These are phyloP conservation scores for Aspergillus novoparasiticus DNA, from an alignment of 2,329 filamentous ascomycete species.

Conservation along the genomic window DNA sequence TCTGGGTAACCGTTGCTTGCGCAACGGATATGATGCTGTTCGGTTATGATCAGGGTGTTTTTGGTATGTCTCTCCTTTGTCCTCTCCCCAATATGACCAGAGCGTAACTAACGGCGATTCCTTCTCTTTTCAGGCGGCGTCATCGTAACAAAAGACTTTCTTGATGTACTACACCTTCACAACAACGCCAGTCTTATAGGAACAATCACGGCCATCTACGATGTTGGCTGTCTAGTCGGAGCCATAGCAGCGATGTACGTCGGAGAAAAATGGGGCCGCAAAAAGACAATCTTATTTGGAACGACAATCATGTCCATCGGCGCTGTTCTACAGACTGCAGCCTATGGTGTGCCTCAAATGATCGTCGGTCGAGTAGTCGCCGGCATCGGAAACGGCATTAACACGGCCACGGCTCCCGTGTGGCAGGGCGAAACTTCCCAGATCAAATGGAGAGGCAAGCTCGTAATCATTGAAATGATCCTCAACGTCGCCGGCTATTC, in stretches of 20 bases:
- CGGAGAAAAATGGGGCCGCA: slow-evolving; percentile 51
- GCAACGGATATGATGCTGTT: slow-evolving; percentile 36
- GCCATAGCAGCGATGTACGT: slow-evolving; percentile 48
- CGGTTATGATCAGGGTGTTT: slow-evolving; percentile 55
- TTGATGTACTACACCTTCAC: slow-evolving; percentile 48
- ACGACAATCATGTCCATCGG: slow-evolving; percentile 53
- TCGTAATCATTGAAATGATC: slow-evolving; percentile 35
- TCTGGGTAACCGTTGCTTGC: slow-evolving; percentile 9
- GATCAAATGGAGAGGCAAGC: slow-evolving; percentile 30
- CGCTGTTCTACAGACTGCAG: slow-evolving; percentile 51
- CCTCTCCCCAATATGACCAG: neutral
- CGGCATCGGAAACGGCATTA: slow-evolving; percentile 40
- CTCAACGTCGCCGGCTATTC: slow-evolving; percentile 40
- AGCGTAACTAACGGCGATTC: neutral
- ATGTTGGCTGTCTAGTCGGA: slow-evolving; percentile 62
- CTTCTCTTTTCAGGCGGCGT: slow-evolving; percentile 46
- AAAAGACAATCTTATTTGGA: slow-evolving; percentile 49
- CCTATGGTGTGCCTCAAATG: slow-evolving; percentile 51
- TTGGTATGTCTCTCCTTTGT: slow-evolving; percentile 35
- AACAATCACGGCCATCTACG: slow-evolving; percentile 54
- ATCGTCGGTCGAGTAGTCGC: slow-evolving; percentile 50
- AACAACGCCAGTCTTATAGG: slow-evolving; percentile 28
- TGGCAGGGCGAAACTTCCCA: slow-evolving; percentile 55
- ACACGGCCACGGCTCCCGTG: slow-evolving; percentile 52
- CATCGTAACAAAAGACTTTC: slow-evolving; percentile 55